Conservation (phyloP, 2,329 filamentous ascomycete species). For the Tolypocladium pustulatum region DNA sequence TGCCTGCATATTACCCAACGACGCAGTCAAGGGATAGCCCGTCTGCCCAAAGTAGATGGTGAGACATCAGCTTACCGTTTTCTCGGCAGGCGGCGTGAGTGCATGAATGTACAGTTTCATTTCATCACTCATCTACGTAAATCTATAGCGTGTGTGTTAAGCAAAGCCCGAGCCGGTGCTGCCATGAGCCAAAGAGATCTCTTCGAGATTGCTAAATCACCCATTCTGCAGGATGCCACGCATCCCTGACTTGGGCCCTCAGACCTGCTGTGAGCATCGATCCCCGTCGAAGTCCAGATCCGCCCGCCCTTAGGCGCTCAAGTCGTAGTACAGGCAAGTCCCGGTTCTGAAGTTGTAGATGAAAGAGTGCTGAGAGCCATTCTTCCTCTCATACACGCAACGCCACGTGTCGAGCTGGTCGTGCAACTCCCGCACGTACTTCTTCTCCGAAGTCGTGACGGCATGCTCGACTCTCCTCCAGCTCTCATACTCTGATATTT, state of each 20-base stretch:
- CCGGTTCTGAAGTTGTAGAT: constrained; percentile 87
- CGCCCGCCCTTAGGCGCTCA: constrained; percentile 32
- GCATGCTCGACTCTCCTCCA: constrained; percentile 76
- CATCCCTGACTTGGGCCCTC: neutral
- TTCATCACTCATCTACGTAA: neutral
- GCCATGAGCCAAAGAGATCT: neutral
- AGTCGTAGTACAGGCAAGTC: constrained; percentile 75
- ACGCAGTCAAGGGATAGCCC: neutral
- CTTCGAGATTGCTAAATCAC: neutral
- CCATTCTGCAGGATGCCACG: neutral
- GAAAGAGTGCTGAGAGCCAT: constrained; percentile 62
- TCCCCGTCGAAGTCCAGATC: neutral
- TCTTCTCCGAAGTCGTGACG: constrained; percentile 65
- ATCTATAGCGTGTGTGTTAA: neutral
- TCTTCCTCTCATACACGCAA: constrained; percentile 41
- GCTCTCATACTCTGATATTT: constrained; percentile 67
- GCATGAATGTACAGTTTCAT: neutral
- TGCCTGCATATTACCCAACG: no score
- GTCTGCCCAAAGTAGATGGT: neutral
- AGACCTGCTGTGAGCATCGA: neutral
- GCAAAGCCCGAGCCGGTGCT: neutral
- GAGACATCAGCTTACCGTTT: neutral
- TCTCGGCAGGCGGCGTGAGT: neutral
- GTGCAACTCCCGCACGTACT: constrained; percentile 75
- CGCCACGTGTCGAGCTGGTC: constrained; percentile 59